Percentiles rank a stretch among this genome's conserved stretches.
Conservation (phyloP, 2,329 filamentous ascomycete genomes). For the Penicillium sumatraense region DNA sequence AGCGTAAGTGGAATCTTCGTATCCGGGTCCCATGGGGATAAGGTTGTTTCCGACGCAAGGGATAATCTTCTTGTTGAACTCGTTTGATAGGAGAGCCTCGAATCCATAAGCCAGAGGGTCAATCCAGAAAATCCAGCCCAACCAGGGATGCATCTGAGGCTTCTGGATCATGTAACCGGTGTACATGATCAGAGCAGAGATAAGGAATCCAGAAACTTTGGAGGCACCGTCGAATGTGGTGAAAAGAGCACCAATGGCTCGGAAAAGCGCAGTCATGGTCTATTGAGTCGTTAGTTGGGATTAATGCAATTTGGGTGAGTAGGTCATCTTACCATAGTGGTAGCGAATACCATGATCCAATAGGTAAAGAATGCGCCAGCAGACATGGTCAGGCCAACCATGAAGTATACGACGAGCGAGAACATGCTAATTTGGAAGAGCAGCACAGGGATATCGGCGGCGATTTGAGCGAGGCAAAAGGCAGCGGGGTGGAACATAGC, state of each 20-base stretch:
- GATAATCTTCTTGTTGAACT: slow-evolving; percentile 41
- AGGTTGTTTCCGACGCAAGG: slow-evolving; percentile 43
- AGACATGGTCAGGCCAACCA: slow-evolving; percentile 59
- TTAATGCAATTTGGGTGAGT: background rate
- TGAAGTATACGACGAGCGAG: slow-evolving; percentile 65
- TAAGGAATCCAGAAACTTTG: slow-evolving; percentile 53
- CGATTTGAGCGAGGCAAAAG: slow-evolving; percentile 48
- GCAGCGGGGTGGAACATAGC: slow-evolving; percentile 40
- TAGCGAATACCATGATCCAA: slow-evolving; percentile 58
- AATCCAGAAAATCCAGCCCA: slow-evolving; percentile 53
- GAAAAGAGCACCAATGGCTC: slow-evolving; percentile 61
- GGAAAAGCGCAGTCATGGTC: slow-evolving; percentile 64
- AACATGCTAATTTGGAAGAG: slow-evolving; percentile 66
- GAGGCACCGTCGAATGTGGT: slow-evolving; percentile 63
- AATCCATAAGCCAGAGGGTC: slow-evolving; percentile 46
- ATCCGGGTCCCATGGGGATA: slow-evolving; percentile 40
- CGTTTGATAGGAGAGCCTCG: slow-evolving; percentile 42
- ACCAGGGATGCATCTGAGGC: slow-evolving; percentile 58
- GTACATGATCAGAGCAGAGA: slow-evolving; percentile 45
- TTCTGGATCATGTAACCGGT: slow-evolving; percentile 52
- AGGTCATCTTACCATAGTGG: slow-evolving; percentile 52
- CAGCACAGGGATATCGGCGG: slow-evolving; percentile 59
- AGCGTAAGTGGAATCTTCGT: slow-evolving; percentile 28
- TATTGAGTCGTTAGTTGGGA: slow-evolving; percentile 24
- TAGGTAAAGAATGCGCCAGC: slow-evolving; percentile 66